Conservation (phyloP, 2,329 filamentous ascomycete species). For the Dactylellina cionopaga region DNA sequence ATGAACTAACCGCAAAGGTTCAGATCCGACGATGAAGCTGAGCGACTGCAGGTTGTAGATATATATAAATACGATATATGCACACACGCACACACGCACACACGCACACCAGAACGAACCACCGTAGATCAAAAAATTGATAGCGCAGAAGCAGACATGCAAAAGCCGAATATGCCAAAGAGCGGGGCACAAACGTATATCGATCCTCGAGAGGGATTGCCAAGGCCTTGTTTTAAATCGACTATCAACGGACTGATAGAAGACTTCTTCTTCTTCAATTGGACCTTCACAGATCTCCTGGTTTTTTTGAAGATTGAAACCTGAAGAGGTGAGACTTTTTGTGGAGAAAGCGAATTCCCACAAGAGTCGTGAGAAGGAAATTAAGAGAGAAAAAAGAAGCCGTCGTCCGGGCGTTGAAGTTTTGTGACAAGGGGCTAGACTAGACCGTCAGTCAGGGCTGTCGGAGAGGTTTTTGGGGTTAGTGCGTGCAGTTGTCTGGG, state of each 20-base stretch:
- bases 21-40: not conserved
- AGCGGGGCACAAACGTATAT: not conserved
- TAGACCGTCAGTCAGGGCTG: conserved; percentile 40
- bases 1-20: not conserved
- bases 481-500: conserved; percentile 49
- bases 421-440: conserved; percentile 49
- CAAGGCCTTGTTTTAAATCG: too few relatives aligned
- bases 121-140: not conserved
- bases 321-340: conserved; percentile 9
- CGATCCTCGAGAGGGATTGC: too few relatives aligned
- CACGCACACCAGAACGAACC: not conserved
- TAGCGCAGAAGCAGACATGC: conserved; percentile 3
- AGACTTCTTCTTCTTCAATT: too few relatives aligned
- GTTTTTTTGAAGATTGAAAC: not conserved
- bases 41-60: too few relatives aligned
- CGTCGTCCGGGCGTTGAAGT: conserved; percentile 49
- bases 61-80: too few relatives aligned
- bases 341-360: conserved; percentile 27
- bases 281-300: not conserved
- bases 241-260: too few relatives aligned
- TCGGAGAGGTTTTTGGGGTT: conserved; percentile 30
- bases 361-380: conserved; percentile 33
- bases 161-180: not conserved
- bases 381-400: conserved; percentile 24
- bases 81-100: too few relatives aligned